A percentile compares a stretch with the other conserved stretches of the same genome.
Conservation (phyloP, 768 basidiomycete species). For the Amanita molliuscula region DNA sequence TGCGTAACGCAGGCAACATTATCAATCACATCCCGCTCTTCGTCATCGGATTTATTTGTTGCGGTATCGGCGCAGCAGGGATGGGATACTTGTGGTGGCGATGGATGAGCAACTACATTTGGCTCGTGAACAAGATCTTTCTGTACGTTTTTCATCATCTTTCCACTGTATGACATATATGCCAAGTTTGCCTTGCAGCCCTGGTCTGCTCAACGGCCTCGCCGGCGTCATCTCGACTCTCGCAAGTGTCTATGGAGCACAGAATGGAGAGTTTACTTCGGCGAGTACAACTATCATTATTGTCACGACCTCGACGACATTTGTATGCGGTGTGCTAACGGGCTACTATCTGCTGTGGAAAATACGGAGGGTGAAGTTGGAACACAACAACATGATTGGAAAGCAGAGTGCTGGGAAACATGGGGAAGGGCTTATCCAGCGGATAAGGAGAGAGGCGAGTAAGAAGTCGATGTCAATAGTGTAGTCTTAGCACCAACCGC, state of each 20-base stretch:
- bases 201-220: conserved; percentile 45
- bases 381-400: conserved; percentile 32
- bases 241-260: conserved; percentile 37
- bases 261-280: conserved; percentile 32
- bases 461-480: background rate
- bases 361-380: conserved; percentile 28
- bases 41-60: conserved; percentile 44
- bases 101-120: conserved; percentile 50
- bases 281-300: conserved; percentile 36
- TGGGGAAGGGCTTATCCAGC: conserved; percentile 29
- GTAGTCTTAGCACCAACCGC: no score
- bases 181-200: conserved; percentile 22
- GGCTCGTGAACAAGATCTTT: conserved; percentile 47
- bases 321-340: conserved; percentile 30
- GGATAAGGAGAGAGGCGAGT: conserved; percentile 11
- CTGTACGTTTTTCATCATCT: conserved; percentile 24
- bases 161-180: background rate
- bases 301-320: conserved; percentile 29
- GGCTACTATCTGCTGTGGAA: conserved; percentile 35
- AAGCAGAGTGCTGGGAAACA: conserved; percentile 30
- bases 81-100: conserved; percentile 54
- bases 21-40: conserved; percentile 14
- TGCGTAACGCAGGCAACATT: conserved; percentile 20
- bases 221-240: conserved; percentile 49
- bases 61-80: conserved; percentile 39